A percentile compares a stretch with the other conserved stretches of the same genome.
Evolutionary conservation across 2,329 filamentous ascomycete genomes (phyloP).

Genomic region (Huntiella decipiens): DNA sequence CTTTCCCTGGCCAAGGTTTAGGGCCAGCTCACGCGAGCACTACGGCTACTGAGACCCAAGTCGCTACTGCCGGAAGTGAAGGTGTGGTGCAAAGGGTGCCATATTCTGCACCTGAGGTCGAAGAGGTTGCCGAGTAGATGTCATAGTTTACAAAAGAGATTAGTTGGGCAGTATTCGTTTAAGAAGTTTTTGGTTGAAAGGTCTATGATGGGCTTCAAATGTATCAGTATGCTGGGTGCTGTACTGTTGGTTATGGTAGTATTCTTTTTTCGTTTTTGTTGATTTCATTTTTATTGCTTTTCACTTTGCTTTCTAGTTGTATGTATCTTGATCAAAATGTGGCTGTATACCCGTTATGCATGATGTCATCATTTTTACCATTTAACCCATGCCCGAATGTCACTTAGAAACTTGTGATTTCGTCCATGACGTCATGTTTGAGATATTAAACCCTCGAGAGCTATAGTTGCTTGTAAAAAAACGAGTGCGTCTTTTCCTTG

Average conservation of each 20-base stretch:
- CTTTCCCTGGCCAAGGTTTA: constrained; percentile 28
- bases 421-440: background rate
- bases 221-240: too few relatives aligned
- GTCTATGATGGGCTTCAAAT: too few relatives aligned
- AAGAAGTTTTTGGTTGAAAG: too few relatives aligned
- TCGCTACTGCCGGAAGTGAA: constrained; percentile 21
- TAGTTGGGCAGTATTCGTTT: too few relatives aligned
- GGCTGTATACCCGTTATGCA: background rate
- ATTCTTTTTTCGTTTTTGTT: background rate
- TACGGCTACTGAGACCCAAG: constrained; percentile 35
- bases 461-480: constrained; percentile 39
- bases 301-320: background rate
- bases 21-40: constrained; percentile 35
- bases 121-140: constrained; percentile 31
- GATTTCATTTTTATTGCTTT: background rate
- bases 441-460: background rate
- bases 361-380: background rate
- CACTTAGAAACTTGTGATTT: background rate
- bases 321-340: background rate
- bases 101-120: constrained; percentile 33
- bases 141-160: too few relatives aligned
- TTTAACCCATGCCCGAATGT: background rate
- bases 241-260: background rate
- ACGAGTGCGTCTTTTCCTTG: constrained; percentile 30
- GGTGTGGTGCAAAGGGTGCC: constrained; percentile 4